Evolutionary conservation across 2,329 filamentous ascomycete genomes (phyloP), one percentile per base, ranked within the genome.

Genomic region (Xylaria sp.): DNA sequence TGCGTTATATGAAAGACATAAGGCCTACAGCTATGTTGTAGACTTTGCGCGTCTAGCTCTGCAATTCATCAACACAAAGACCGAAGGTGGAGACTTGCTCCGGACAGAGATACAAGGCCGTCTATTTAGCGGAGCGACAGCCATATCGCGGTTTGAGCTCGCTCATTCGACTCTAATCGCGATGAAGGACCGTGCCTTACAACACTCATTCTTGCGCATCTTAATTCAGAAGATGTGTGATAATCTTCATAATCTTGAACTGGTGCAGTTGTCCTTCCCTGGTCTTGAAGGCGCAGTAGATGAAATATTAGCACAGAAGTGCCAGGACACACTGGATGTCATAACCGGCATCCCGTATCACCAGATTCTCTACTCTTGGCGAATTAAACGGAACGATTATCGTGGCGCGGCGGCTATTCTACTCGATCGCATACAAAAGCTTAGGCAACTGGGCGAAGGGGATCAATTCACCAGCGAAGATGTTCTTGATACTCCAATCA

Each of bases 351-450:
- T 90, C 0, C 92, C 93, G 3, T 97, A 94, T 78, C 93, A 96
- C 78, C 92, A 95, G 75, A 91, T 98, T 66, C 88, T 98, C 57
- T 97, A 98, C 79, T 91, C 94, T 2, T 98, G 95, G 89, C 90
- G 96, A 61, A 91, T 97, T 73, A 90, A 90, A 71, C 91, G 91
- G 73, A 89, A 90, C 76, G 93, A 98, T 82, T 97, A 94, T 85
- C 92, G 95, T 54, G 96, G 95, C 60, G 90, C 88, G 1, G 89
- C 90, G 2, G 85, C 88, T 1, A 83, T 90, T 33, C 82, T 91
- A 5, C 82, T 91, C 25, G 88, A 91, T 75, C 85, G 89, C 43
- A 86, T 92, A 62, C 87, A 89, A 73, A 89, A 88, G 78, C 83
- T 92, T 18, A 85, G 86, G 69, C 82, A 83, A 31, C 84, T 87